Percentiles rank a stretch among this genome's conserved stretches.
Conservation (phyloP, 495 filamentous ascomycete species). For the Xylaria scruposa region DNA sequence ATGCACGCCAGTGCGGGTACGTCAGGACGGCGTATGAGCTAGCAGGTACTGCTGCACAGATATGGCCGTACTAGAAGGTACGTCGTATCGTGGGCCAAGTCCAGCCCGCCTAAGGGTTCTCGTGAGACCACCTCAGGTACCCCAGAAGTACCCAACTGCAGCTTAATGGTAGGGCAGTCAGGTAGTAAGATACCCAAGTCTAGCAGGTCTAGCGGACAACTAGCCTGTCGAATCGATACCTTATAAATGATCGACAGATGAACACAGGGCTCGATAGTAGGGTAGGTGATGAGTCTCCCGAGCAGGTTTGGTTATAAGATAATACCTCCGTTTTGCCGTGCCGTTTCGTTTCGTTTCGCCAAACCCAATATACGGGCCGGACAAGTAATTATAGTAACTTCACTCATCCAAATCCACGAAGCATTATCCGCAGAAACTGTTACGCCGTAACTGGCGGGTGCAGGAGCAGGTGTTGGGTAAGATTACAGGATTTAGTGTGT, state of each 20-base stretch:
- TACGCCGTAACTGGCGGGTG: neutral
- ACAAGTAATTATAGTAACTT: conserved; percentile 14
- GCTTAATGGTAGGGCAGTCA: neutral
- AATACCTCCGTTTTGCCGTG: conserved; percentile 19
- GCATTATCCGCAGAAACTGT: neutral
- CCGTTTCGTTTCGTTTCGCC: conserved; percentile 21
- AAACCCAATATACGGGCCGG: neutral
- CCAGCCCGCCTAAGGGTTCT: neutral
- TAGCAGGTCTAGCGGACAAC: conserved; percentile 2
- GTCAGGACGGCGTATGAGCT: neutral
- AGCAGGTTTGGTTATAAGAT: conserved; percentile 1
- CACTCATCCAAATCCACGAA: neutral
- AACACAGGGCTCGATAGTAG: conserved; percentile 11
- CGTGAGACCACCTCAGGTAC: conserved; percentile 14
- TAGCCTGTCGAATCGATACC: conserved; percentile 10
- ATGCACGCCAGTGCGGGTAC: conserved; percentile 26
- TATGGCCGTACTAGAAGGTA: neutral
- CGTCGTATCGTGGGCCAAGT: conserved; percentile 6
- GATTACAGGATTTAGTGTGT: conserved; percentile 13
- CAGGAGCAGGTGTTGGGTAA: neutral
- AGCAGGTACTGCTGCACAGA: neutral
- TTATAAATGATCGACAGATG: conserved; percentile 20
- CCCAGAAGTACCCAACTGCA: conserved; percentile 8
- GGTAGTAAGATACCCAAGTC: neutral
- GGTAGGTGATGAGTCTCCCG: neutral